Evolutionary conservation across 164 flowering plant species (phyloP).

Genomic region (Chloranthus sessilifolius): DNA sequence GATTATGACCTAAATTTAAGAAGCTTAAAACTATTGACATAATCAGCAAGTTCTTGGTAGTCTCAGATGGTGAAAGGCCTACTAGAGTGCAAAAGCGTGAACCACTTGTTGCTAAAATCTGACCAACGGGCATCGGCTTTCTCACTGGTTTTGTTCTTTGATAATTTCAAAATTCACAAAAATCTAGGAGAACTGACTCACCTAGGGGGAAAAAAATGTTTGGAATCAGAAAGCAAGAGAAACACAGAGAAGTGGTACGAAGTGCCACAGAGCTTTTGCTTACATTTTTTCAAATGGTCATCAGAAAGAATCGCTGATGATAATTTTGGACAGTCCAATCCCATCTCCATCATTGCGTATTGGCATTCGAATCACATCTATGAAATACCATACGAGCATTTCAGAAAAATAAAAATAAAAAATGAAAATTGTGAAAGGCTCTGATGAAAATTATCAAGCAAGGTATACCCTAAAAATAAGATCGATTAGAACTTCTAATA

Average conservation of each 20-base stretch:
- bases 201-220: constrained; percentile 32
- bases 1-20: too few species aligned
- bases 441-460: too few species aligned
- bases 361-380: constrained; percentile 17
- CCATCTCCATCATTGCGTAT: constrained; percentile 86
- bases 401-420: too few species aligned
- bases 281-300: constrained; percentile 62
- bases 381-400: too few species aligned
- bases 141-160: constrained; percentile 30
- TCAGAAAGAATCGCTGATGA: constrained; percentile 69
- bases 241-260: not conserved
- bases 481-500: too few species aligned
- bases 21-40: constrained; percentile 59
- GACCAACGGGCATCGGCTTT: constrained; percentile 49
- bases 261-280: not conserved
- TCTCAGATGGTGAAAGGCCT: constrained; percentile 60
- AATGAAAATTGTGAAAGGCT: too few species aligned
- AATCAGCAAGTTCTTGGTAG: constrained; percentile 58
- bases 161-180: constrained; percentile 37
- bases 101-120: constrained; percentile 73
- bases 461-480: too few species aligned
- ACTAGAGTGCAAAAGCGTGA: constrained; percentile 60
- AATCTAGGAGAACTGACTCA: constrained; percentile 48
- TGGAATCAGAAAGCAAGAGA: too few species aligned
- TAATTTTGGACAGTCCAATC: constrained; percentile 54